These are phyloP conservation scores for Artomyces pyxidatus DNA, from an alignment of 768 basidiomycete genomes.

Conservation along the genomic window DNA sequence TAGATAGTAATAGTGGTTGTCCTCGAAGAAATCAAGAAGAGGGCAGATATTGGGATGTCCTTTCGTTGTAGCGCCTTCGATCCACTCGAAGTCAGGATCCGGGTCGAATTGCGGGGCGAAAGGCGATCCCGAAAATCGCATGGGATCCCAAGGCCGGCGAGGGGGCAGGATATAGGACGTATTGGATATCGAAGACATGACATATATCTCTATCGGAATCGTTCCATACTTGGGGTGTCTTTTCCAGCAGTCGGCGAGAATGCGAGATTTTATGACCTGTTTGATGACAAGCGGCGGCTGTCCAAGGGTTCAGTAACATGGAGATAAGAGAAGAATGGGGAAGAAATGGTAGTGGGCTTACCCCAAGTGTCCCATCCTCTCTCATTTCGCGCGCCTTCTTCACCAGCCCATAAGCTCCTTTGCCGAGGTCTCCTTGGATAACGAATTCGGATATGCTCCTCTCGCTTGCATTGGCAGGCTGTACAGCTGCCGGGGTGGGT, in stretches of 20 bases:
- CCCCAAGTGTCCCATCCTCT: constrained; percentile 72
- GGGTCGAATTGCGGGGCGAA: constrained; percentile 15
- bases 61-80: constrained; percentile 61
- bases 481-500: constrained; percentile 47
- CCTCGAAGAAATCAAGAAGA: constrained; percentile 94
- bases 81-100: constrained; percentile 53
- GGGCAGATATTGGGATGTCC: constrained; percentile 96
- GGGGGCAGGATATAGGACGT: constrained; percentile 73
- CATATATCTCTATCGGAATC: constrained; percentile 96
- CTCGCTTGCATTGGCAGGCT: constrained; percentile 40
- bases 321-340: constrained; percentile 6
- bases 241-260: constrained; percentile 99
- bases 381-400: constrained; percentile 79
- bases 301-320: constrained; percentile 18
- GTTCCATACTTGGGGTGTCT: constrained; percentile 91
- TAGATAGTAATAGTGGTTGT: constrained; percentile 92
- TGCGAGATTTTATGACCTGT: constrained; percentile 96
- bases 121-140: constrained; percentile 30
- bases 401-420: constrained; percentile 93
- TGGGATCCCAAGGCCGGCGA: constrained; percentile 79
- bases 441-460: constrained; percentile 80
- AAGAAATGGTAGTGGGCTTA: constrained; percentile 46
- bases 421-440: constrained; percentile 82
- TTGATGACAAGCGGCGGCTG: constrained; percentile 92
- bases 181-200: constrained; percentile 85